Evolutionary conservation across 2,329 filamentous ascomycete species (phyloP), one percentile per base, ranked within the genome.

Genomic region (Cucurbitaria berberidis): DNA sequence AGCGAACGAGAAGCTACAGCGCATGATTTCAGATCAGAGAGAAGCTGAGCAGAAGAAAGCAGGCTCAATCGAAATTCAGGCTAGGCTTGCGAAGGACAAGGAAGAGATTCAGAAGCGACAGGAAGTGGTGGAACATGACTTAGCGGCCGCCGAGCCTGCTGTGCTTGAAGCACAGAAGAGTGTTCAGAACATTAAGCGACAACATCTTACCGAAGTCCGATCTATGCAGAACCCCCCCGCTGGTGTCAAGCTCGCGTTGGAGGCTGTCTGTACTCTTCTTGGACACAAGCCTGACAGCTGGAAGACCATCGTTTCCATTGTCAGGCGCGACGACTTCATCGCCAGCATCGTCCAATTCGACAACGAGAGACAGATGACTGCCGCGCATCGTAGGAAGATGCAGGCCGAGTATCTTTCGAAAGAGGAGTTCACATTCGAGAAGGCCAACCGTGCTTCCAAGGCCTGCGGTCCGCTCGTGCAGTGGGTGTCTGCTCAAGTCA

Each of bases 151-250:
- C 13, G 93, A 98, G 73, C 95, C 95, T 8, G 95, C 95, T 43
- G 95, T 99, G 48, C 79, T 90, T 57, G 92, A 96, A 76, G 95
- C 95, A 43, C 91, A 95, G 79, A 91, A 92, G 74, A 97, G 93
- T 77, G 96, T 99, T 76, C 95, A 90, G 80, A 97, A 96, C 81
- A 99, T 99, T 81, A 99, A 98, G 81, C 87, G 90, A 72, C 92
- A 96, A 74, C 95, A 99, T 76, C 83, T 99, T 61, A 97, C 93
- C 11, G 95, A 99, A 86, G 93, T 99, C 45, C 87, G 95, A 72
- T 96, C 93, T 61, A 98, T 99, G 95, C 87, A 88, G 62, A 96
- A 91, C 67, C 95, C 95, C 6, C 95, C 95, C 8, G 83, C 87
- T 63, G 91, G 92, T 81, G 96, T 99, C 64, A 89, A 91, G 70